Base-by-base conservation (phyloP, 306 rosid genomes). In the Gleditsia sinensis region DNA sequence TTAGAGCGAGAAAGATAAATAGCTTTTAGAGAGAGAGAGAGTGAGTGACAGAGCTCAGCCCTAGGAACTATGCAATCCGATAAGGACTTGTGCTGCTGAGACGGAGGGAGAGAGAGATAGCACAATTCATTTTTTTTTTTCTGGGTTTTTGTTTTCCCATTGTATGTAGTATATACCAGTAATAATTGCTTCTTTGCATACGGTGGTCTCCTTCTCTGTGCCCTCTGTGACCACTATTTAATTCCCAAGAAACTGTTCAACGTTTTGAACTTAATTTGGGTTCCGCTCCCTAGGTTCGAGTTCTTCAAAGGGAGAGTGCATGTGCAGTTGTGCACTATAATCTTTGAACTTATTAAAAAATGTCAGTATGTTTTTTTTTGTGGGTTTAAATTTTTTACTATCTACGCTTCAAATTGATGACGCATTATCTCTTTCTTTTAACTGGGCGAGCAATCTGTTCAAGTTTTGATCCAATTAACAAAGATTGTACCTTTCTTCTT, bases 41-140 rank as follows among this genome's bases (percentile, higher is more conserved):
- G 58, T 17, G 43, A 59, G 25, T 58, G 39, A 60, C 45, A 67
- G 58, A 71, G 60, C 58, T 56, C 33, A 56, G 84, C 74, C 83
- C 91, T 84, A 67, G 74, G 20, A 83, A 85, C 27, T 63, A 63
- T 78, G 89, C 87, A 87, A 81, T 74, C 63, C 78, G 96, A 91
- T 86, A 86, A 85, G 88, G 90, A 86, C 92, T 76, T 81, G 63
- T 84, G 91, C 58, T 19, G 56, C 87, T 72, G 69, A 60, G 78
- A 72, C 79, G 66, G 61, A 48, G 43, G 20, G 27, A 61, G 34
- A 46, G 20, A 25, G 13, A 49, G 42, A n/a, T 27, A 27, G 5
- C 61, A 17, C 10, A 20, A 9, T 57, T 53, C 21, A 4, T 16
- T 27, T 9, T 17, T 40, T 28, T 10, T 19, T 17, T 19, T 37